Evolutionary conservation across 1,284 basidiomycete species (phyloP), one percentile per base, ranked within the genome.

Genomic region (Xerocomus minutiporus): DNA sequence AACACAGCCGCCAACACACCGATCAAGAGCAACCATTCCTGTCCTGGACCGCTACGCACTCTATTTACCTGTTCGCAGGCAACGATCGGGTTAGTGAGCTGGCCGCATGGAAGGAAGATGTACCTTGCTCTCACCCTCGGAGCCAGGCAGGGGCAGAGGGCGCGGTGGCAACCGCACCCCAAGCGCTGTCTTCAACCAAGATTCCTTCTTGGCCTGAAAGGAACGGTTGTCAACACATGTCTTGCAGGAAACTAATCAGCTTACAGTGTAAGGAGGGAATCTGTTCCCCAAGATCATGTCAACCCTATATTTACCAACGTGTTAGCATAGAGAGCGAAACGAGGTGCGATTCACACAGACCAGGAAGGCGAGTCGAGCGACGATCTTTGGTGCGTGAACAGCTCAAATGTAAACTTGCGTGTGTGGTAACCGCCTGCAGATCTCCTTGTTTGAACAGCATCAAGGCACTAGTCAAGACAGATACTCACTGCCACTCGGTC

Each of bases 401-500:
- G 73, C 53, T 86, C 82, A 61, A 88, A 90, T 1, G 73, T 68
- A 59, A 72, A 84, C 66, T 87, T 86, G 38, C 84, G 79, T 0
- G 78, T 80, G 59, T 84, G 80, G 43, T 75, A 75, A 5, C 88
- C 87, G 45, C 75, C 86, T 87, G 25, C 29, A 29, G 17, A 31
- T 12, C 28, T 2, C 28, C n/a, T n/a, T 28, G 11, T 20, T 47
- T 38, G 9, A 42, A 34, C 32, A 29, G 8, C 17, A 5, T 40
- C 38, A 20, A 9, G 8, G 9, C 32, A 26, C 17, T 31, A 44
- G 31, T 42, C 35, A 48, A 50, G 17, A 20, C 17, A 44, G 23
- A 13, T 3, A 69, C 83, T 59, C 66, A 88, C 86, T 79, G 65
- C 87, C 87, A 59, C 86, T 89, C 6, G 78, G 73, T 5, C 88